Evolutionary conservation across 2,329 filamentous ascomycete species (phyloP).

Genomic region (Aureobasidium melanogenum): DNA sequence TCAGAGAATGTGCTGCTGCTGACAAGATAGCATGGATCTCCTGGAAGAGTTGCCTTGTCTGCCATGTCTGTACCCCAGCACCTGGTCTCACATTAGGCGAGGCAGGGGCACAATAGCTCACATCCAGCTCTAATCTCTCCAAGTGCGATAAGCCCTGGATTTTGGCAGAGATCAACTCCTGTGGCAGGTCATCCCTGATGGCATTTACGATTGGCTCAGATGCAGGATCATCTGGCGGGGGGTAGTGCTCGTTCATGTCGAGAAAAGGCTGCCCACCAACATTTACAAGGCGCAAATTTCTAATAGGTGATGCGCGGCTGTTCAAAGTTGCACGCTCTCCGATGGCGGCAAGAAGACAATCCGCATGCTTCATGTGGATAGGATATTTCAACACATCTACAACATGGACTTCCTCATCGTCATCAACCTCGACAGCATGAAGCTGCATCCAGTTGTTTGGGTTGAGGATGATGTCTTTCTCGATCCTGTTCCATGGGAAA

Average conservation of each 20-base stretch:
- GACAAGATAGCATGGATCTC: slow-evolving; percentile 3
- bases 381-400: background rate
- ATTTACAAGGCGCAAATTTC: background rate
- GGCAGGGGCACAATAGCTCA: background rate
- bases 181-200: background rate
- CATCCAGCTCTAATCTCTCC: background rate
- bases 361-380: slow-evolving; percentile 1
- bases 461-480: slow-evolving; percentile 13
- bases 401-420: slow-evolving; percentile 7
- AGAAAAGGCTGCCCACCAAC: slow-evolving; percentile 2
- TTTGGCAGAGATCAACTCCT: background rate
- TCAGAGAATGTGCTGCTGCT: background rate
- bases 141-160: background rate
- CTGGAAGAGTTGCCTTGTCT: background rate
- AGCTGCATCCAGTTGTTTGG: slow-evolving; percentile 18
- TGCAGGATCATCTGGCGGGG: background rate
- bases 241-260: background rate
- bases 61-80: background rate
- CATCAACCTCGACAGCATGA: background rate
- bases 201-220: background rate
- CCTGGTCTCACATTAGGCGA: background rate
- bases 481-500: slow-evolving; percentile 17
- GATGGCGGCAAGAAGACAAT: background rate
- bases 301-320: background rate
- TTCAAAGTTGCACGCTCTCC: background rate